phyloP scores from a whole-genome alignment of 108 stramenopile species.

The Skeletonema costatum region DNA sequence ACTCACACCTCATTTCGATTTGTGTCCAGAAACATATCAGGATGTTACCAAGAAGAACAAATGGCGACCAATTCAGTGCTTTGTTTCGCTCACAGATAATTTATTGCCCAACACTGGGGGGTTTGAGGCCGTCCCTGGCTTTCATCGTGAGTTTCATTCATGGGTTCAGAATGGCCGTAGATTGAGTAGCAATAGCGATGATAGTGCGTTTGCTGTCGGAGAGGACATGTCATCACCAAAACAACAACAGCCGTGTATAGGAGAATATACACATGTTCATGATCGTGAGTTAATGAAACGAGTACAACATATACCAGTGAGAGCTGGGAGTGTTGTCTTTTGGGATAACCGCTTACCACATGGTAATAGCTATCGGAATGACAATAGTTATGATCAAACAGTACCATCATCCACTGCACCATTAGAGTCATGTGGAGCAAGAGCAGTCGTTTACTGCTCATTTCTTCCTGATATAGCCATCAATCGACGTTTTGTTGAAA shows the following conservation, averaged over 20 bases:
- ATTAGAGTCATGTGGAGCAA: constrained; percentile 38
- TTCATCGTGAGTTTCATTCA: constrained; percentile 83
- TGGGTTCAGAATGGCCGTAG: constrained; percentile 61
- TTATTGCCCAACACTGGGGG: constrained; percentile 82
- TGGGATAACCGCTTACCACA: constrained; percentile 95
- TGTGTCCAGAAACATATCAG: constrained; percentile 83
- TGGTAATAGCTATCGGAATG: constrained; percentile 83
- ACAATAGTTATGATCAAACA: constrained; percentile 8
- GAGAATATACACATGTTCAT: constrained; percentile 93
- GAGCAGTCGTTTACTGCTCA: constrained; percentile 87
- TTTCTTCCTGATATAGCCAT: constrained; percentile 83
- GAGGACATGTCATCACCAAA: neutral
- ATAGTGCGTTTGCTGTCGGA: constrained; percentile 10
- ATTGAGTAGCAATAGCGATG: constrained; percentile 2
- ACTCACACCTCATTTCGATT: constrained; percentile 95
- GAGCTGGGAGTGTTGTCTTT: constrained; percentile 84
- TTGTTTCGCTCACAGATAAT: constrained; percentile 86
- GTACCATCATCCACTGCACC: neutral
- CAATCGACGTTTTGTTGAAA: constrained; percentile 73
- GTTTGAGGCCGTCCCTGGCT: constrained; percentile 91
- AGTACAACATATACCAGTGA: constrained; percentile 78
- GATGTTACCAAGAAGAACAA: constrained; percentile 51
- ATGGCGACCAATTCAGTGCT: constrained; percentile 94
- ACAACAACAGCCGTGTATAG: constrained; percentile 68
- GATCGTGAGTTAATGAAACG: constrained; percentile 72